Percentiles rank a stretch among this genome's conserved stretches.
Evolutionary conservation across 768 basidiomycete genomes (phyloP).

Genomic region (Trichaptum fuscoviolaceum): DNA sequence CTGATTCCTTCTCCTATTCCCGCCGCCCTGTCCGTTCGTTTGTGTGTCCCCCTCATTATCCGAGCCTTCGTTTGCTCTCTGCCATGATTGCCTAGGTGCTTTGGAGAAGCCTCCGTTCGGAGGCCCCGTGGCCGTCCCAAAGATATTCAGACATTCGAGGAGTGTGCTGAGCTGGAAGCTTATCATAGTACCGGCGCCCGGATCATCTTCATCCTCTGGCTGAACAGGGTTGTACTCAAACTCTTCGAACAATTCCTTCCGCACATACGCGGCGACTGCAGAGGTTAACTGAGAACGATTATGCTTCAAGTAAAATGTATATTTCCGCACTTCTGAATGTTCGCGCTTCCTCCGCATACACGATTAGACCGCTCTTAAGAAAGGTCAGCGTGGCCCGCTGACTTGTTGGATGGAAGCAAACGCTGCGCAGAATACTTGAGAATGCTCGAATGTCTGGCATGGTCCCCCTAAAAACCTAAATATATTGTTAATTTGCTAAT

Average conservation of each 20-base stretch:
- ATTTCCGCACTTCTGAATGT: conserved; percentile 62
- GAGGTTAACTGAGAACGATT: conserved; percentile 5
- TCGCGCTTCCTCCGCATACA: conserved; percentile 82
- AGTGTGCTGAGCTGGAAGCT: conserved; percentile 82
- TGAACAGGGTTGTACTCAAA: conserved; percentile 55
- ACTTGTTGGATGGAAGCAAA: neutral
- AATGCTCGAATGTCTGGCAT: conserved; percentile 82
- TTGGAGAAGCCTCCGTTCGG: conserved; percentile 22
- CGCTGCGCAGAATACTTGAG: conserved; percentile 7
- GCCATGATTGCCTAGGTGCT: conserved; percentile 38
- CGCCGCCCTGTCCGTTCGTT: conserved; percentile 51
- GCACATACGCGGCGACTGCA: conserved; percentile 82
- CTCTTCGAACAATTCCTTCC: conserved; percentile 72
- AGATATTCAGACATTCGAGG: conserved; percentile 90
- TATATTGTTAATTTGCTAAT: conserved; percentile 6
- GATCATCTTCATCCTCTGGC: conserved; percentile 23
- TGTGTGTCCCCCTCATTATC: conserved; percentile 37
- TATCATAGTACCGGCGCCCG: conserved; percentile 42
- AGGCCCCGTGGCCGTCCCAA: conserved; percentile 65
- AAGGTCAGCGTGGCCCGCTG: conserved; percentile 74
- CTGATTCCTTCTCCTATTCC: conserved; percentile 36
- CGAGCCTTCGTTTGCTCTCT: conserved; percentile 39
- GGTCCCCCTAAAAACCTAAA: conserved; percentile 61
- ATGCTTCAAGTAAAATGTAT: neutral
- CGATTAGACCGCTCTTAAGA: conserved; percentile 61